These are phyloP conservation scores for Ophiostoma novo-ulmi DNA, from an alignment of 2,329 filamentous ascomycete genomes.

Conservation along the genomic window DNA sequence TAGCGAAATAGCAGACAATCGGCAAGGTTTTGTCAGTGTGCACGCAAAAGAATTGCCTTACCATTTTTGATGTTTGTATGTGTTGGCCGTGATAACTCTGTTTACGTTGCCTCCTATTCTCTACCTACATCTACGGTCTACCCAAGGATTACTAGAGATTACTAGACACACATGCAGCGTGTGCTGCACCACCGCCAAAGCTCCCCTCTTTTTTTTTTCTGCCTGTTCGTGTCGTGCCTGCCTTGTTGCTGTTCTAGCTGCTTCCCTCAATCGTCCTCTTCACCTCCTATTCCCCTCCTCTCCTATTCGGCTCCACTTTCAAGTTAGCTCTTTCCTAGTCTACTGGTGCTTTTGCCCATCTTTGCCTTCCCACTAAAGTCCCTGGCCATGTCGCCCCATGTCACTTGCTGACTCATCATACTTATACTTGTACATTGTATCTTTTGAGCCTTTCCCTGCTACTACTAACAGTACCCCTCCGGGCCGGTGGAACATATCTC, in stretches of 20 bases:
- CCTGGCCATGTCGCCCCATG: background rate
- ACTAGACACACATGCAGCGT: background rate
- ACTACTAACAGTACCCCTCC: slow-evolving; percentile 12
- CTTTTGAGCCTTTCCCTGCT: background rate
- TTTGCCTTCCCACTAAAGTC: too few species aligned
- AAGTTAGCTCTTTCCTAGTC: background rate
- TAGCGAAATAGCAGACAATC: background rate
- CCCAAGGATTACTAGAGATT: slow-evolving; percentile 10
- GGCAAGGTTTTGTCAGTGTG: background rate
- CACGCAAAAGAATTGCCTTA: background rate
- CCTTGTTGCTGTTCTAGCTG: slow-evolving; percentile 14
- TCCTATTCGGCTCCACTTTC: background rate
- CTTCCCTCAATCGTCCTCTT: background rate
- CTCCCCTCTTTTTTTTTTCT: slow-evolving; percentile 19
- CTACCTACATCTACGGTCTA: background rate
- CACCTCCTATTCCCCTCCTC: slow-evolving; percentile 13
- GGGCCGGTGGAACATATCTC: background rate
- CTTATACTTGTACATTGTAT: background rate
- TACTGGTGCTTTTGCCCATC: too few species aligned
- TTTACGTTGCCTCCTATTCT: slow-evolving; percentile 11
- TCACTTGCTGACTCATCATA: background rate
- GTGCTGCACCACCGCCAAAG: slow-evolving; percentile 14
- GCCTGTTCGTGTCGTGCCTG: slow-evolving; percentile 10
- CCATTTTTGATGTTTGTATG: background rate
- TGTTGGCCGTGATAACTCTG: slow-evolving; percentile 4